Evolutionary conservation across 192 early-diverging fungal genomes (phyloP).

Genomic region (Backusella macrospora): DNA sequence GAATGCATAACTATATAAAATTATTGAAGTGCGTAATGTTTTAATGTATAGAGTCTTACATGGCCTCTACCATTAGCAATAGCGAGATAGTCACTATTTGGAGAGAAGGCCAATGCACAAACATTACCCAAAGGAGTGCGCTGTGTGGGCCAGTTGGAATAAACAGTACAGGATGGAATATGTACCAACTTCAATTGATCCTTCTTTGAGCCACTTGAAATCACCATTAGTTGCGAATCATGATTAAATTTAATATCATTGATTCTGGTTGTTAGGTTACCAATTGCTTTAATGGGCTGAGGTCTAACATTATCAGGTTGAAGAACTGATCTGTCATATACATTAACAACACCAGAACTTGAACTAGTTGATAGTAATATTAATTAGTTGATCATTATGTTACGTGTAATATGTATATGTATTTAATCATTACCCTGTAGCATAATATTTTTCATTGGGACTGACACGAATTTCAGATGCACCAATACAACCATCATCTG

Average conservation of each 20-base stretch:
- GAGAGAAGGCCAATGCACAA: slow-evolving; percentile 81
- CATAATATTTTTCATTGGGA: slow-evolving; percentile 74
- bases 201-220: slow-evolving; percentile 72
- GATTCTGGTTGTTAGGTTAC: slow-evolving; percentile 87
- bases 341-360: slow-evolving; percentile 84
- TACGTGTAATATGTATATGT: background rate
- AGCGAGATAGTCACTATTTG: slow-evolving; percentile 87
- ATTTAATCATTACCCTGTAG: slow-evolving; percentile 69
- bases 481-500: slow-evolving; percentile 82
- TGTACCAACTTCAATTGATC: slow-evolving; percentile 85
- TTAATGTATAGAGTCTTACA: slow-evolving; percentile 82
- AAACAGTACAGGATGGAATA: slow-evolving; percentile 78
- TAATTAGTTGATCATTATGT: too few relatives aligned
- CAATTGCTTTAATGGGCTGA: slow-evolving; percentile 72
- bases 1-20: background rate
- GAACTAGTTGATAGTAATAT: slow-evolving; percentile 59
- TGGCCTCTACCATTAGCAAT: slow-evolving; percentile 91
- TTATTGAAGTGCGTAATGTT: slow-evolving; percentile 53
- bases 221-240: slow-evolving; percentile 80
- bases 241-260: slow-evolving; percentile 79
- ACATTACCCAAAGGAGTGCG: slow-evolving; percentile 85
- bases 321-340: slow-evolving; percentile 72
- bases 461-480: slow-evolving; percentile 73
- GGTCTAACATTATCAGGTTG: slow-evolving; percentile 47
- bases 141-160: slow-evolving; percentile 93